Evolutionary conservation across 139 green algal species (phyloP).

Genomic region (Haematococcus lacustris): DNA sequence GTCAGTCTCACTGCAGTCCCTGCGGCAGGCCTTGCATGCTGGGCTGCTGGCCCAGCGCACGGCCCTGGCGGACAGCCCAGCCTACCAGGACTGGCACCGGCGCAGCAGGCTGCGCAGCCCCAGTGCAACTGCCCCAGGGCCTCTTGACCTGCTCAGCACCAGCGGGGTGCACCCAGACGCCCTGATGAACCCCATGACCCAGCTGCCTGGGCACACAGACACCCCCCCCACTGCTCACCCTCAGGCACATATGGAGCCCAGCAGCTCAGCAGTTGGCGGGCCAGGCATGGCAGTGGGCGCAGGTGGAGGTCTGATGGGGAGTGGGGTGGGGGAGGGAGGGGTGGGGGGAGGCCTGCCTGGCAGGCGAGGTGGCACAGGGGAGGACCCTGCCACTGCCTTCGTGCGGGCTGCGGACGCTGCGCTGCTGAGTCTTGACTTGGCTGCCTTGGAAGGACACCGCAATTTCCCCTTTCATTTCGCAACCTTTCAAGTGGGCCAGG

Average conservation of each 20-base stretch:
- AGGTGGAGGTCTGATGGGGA: no score
- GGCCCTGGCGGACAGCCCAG: not conserved
- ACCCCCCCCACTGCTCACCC: not conserved
- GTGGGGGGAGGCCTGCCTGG: no score
- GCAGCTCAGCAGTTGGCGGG: not conserved
- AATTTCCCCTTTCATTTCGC: slow-evolving; percentile 15
- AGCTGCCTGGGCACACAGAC: not conserved
- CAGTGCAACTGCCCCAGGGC: not conserved
- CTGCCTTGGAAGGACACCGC: slow-evolving; percentile 1
- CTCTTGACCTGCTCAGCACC: not conserved
- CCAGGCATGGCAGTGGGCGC: no score
- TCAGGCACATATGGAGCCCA: not conserved
- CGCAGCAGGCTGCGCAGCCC: slow-evolving; percentile 2
- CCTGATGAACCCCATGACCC: not conserved
- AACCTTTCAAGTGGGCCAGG: slow-evolving; percentile 10
- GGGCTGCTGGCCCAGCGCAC: slow-evolving; percentile 14
- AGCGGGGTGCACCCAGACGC: not conserved
- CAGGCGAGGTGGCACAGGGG: no score
- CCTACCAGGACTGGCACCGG: slow-evolving; percentile 17
- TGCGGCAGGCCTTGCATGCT: slow-evolving; percentile 16
- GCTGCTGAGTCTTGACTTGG: slow-evolving; percentile 10
- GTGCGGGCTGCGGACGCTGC: slow-evolving; percentile 11
- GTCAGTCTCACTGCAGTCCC: slow-evolving; percentile 2
- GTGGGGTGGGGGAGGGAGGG: no score
- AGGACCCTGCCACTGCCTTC: slow-evolving; percentile 13